These are phyloP conservation scores for Dictyophora rubrovolvata DNA, from an alignment of 768 basidiomycete genomes.

Conservation along the genomic window DNA sequence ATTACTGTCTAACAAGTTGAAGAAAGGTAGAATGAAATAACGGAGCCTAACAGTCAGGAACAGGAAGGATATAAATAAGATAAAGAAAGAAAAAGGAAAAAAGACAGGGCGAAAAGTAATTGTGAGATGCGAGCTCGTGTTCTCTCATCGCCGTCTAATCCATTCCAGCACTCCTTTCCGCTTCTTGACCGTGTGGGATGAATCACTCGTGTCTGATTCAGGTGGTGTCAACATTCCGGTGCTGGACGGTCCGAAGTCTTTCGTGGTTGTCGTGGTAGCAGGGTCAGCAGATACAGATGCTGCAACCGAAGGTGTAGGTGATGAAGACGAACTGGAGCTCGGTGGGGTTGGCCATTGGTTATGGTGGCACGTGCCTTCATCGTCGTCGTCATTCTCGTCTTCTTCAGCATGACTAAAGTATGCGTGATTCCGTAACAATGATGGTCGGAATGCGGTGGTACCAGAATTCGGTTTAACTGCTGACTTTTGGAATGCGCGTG, in stretches of 20 bases:
- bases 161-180: neutral
- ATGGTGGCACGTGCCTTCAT: neutral
- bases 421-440: neutral
- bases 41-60: neutral
- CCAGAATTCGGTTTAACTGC: neutral
- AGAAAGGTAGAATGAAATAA: neutral
- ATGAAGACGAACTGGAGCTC: neutral
- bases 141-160: neutral
- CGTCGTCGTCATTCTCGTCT: neutral
- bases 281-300: neutral
- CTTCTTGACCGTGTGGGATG: neutral
- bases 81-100: neutral
- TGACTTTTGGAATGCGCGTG: neutral
- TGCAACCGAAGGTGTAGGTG: neutral
- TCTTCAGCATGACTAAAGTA: neutral
- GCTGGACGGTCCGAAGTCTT: neutral
- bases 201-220: neutral
- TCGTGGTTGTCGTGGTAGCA: neutral
- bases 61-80: neutral
- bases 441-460: neutral
- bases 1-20: too few relatives aligned
- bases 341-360: neutral
- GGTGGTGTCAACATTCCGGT: neutral
- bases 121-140: neutral
- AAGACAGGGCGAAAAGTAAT: neutral